Conservation (phyloP, 1,284 basidiomycete genomes). For the Trametes pubescens region DNA sequence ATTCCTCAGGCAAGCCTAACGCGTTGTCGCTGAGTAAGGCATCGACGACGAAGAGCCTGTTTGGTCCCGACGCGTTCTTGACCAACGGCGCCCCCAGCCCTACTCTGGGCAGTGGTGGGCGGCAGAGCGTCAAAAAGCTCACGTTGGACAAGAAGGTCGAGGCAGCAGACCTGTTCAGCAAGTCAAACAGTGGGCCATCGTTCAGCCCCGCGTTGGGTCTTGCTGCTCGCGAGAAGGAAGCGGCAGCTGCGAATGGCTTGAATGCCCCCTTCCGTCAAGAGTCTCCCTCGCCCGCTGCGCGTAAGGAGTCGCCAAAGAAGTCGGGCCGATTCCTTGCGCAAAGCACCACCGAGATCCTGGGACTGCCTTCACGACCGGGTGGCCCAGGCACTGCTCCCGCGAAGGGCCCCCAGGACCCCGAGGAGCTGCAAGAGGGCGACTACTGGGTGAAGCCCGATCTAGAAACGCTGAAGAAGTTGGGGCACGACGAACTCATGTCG, state of each 20-base stretch:
- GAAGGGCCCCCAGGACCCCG: slow-evolving; percentile 29
- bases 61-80: slow-evolving; percentile 61
- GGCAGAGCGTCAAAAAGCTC: slow-evolving; percentile 94
- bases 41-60: slow-evolving; percentile 50
- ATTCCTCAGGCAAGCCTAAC: slow-evolving; percentile 60
- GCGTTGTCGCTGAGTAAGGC: slow-evolving; percentile 59
- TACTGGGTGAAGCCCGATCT: slow-evolving; percentile 90
- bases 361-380: slow-evolving; percentile 5
- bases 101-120: slow-evolving; percentile 70
- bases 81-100: slow-evolving; percentile 71
- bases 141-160: slow-evolving; percentile 86
- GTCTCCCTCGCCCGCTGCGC: slow-evolving; percentile 50
- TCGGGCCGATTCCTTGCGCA: slow-evolving; percentile 61
- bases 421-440: slow-evolving; percentile 79
- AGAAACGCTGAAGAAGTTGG: slow-evolving; percentile 70
- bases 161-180: slow-evolving; percentile 71
- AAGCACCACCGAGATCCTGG: slow-evolving; percentile 17
- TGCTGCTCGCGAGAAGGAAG: slow-evolving; percentile 75
- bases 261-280: slow-evolving; percentile 42
- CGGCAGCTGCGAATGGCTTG: slow-evolving; percentile 41
- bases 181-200: slow-evolving; percentile 63
- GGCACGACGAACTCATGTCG: slow-evolving; percentile 76
- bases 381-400: slow-evolving; percentile 30
- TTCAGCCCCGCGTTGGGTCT: slow-evolving; percentile 79
- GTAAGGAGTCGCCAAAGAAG: slow-evolving; percentile 42